Conservation (phyloP, 192 early-diverging fungal genomes). For the Coemansia sp. region DNA sequence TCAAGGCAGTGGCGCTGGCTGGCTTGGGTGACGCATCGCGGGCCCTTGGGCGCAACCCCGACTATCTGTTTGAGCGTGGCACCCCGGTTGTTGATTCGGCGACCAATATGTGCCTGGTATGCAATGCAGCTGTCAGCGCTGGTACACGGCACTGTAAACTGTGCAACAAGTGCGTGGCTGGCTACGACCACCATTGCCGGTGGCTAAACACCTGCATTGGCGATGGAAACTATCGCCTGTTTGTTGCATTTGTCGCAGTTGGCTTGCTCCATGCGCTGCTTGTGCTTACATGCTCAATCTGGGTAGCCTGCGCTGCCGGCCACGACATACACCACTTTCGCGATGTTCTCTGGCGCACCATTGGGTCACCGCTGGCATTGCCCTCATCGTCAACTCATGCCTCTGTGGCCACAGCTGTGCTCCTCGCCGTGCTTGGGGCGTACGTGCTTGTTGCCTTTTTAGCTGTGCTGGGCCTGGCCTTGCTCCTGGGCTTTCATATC, state of each 20-base stretch:
- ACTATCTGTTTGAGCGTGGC: conserved; percentile 39
- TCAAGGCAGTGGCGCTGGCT: background rate
- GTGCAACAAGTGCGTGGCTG: conserved; percentile 52
- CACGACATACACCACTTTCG: conserved; percentile 14
- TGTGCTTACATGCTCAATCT: conserved; percentile 20
- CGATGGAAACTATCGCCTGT: conserved; percentile 32
- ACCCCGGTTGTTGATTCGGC: conserved; percentile 28
- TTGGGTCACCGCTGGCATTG: conserved; percentile 12
- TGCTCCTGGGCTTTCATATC: conserved; percentile 41
- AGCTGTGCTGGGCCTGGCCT: conserved; percentile 18
- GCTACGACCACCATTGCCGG: conserved; percentile 51
- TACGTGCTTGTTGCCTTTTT: conserved; percentile 24
- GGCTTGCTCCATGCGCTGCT: conserved; percentile 18
- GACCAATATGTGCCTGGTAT: conserved; percentile 32
- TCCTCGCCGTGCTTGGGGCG: conserved; percentile 21
- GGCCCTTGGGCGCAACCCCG: conserved; percentile 14
- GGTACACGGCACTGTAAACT: conserved; percentile 48
- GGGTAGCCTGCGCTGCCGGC: conserved; percentile 15
- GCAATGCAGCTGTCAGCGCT: conserved; percentile 8
- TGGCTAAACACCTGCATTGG: conserved; percentile 50
- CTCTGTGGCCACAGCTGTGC: background rate
- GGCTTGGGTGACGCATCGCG: background rate
- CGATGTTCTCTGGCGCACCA: conserved; percentile 9
- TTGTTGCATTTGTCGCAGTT: conserved; percentile 19
- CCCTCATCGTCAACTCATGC: background rate